Evolutionary conservation across 371 early-diverging fungal species (phyloP).

Genomic region (Circinella minor): DNA sequence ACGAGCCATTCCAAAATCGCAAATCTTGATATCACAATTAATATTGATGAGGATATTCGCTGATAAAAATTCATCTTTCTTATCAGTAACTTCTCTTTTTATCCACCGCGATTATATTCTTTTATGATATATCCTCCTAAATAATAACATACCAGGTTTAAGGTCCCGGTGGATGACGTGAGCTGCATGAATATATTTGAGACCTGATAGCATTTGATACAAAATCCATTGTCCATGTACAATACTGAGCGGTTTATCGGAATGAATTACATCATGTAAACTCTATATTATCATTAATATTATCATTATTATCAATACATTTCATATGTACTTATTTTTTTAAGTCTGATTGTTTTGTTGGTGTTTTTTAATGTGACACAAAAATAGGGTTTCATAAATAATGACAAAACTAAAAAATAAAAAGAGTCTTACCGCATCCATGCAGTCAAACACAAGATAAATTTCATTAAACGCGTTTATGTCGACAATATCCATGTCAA

Average conservation of each 20-base stretch:
- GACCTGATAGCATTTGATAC: conserved; percentile 83
- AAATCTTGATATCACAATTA: conserved; percentile 81
- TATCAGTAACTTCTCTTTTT: too few relatives aligned
- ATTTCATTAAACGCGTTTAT: conserved; percentile 65
- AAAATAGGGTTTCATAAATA: neutral
- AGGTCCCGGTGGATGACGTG: conserved; percentile 50
- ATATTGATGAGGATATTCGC: conserved; percentile 85
- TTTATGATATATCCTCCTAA: neutral
- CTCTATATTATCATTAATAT: conserved; percentile 34
- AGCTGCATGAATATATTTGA: conserved; percentile 89
- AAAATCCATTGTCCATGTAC: conserved; percentile 88
- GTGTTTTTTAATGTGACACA: neutral
- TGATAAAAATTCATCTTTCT: neutral
- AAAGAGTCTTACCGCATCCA: conserved; percentile 68
- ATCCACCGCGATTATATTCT: too few relatives aligned
- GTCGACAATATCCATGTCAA: conserved; percentile 71
- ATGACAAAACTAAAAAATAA: neutral
- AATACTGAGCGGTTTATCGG: conserved; percentile 81
- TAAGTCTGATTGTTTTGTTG: neutral
- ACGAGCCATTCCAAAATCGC: conserved; percentile 82
- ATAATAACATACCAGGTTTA: conserved; percentile 14
- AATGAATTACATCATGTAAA: conserved; percentile 86
- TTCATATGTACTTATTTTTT: too few relatives aligned
- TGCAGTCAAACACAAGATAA: conserved; percentile 74
- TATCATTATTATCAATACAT: too few relatives aligned